A percentile compares a stretch with the other conserved stretches of the same genome.
Conservation (phyloP, 202 grass and related monocot genomes). For the Sporobolus alterniflorus region DNA sequence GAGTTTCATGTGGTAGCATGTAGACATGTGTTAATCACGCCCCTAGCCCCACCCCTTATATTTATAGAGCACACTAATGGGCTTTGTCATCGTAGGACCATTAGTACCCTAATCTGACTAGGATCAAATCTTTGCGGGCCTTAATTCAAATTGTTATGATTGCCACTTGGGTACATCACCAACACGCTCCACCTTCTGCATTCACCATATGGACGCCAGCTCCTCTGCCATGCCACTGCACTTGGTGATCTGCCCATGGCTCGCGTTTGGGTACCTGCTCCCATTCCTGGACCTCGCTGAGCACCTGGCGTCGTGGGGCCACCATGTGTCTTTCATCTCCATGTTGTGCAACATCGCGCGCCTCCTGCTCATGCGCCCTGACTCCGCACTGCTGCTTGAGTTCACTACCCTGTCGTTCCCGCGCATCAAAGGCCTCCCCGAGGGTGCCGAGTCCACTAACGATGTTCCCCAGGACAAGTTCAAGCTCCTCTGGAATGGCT, state of each 20-base stretch:
- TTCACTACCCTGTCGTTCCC: not conserved
- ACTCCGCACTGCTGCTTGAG: not conserved
- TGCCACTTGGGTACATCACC: too few species aligned
- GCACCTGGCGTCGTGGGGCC: constrained; percentile 37
- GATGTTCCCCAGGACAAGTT: not conserved
- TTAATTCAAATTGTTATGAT: too few species aligned
- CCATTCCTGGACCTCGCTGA: constrained; percentile 49
- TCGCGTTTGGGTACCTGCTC: constrained; percentile 51
- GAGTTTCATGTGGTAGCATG: too few species aligned
- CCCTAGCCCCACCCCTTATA: too few species aligned
- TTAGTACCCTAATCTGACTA: too few species aligned
- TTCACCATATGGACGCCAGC: constrained; percentile 6
- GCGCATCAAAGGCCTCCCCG: not conserved
- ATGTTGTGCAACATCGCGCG: constrained; percentile 45
- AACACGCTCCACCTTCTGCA: too few species aligned
- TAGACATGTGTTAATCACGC: too few species aligned
- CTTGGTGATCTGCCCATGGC: constrained; percentile 54
- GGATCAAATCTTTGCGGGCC: too few species aligned
- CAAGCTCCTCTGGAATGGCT: not conserved
- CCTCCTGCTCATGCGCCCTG: not conserved
- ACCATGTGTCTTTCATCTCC: constrained; percentile 53
- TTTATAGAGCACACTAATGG: too few species aligned
- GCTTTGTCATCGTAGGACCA: too few species aligned
- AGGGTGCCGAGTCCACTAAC: not conserved
- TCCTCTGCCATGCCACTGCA: not conserved